Conservation (phyloP, 352 stramenopile species). For the Pythium periplocum region DNA sequence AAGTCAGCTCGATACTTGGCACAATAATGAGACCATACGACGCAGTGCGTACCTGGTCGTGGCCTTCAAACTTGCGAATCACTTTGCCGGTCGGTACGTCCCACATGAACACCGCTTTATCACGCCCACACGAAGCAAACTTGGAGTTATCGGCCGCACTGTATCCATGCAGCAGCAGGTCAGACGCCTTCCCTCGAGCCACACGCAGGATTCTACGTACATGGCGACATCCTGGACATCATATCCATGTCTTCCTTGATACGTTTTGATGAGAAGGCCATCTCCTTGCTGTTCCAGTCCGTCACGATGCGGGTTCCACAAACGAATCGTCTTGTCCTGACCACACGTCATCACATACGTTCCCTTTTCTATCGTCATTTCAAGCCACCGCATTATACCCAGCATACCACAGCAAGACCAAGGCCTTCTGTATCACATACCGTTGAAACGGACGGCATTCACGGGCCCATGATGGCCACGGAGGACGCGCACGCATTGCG, state of each 20-base stretch:
- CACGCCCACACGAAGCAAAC: slow-evolving; percentile 83
- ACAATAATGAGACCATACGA: too few species aligned
- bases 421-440: slow-evolving; percentile 17
- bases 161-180: slow-evolving; percentile 1
- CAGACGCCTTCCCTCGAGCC: background rate
- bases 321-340: slow-evolving; percentile 79
- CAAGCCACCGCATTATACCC: background rate
- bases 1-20: too few species aligned
- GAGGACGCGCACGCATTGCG: slow-evolving; percentile 40
- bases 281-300: slow-evolving; percentile 45
- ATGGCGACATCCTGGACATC: slow-evolving; percentile 89
- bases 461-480: slow-evolving; percentile 64
- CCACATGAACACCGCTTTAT: slow-evolving; percentile 87
- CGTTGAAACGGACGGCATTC: slow-evolving; percentile 79
- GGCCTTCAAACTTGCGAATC: slow-evolving; percentile 87
- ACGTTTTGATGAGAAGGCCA: slow-evolving; percentile 80
- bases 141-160: slow-evolving; percentile 81
- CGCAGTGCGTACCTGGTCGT: slow-evolving; percentile 37
- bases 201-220: slow-evolving; percentile 22
- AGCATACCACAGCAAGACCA: background rate
- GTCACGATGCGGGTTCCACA: slow-evolving; percentile 87
- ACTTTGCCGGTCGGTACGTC: slow-evolving; percentile 81
- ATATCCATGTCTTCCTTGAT: slow-evolving; percentile 82
- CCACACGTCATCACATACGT: slow-evolving; percentile 88
- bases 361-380: slow-evolving; percentile 51